Evolutionary conservation across 1,139 yeast genomes (phyloP).

Genomic region (Citeromyces siamensis): DNA sequence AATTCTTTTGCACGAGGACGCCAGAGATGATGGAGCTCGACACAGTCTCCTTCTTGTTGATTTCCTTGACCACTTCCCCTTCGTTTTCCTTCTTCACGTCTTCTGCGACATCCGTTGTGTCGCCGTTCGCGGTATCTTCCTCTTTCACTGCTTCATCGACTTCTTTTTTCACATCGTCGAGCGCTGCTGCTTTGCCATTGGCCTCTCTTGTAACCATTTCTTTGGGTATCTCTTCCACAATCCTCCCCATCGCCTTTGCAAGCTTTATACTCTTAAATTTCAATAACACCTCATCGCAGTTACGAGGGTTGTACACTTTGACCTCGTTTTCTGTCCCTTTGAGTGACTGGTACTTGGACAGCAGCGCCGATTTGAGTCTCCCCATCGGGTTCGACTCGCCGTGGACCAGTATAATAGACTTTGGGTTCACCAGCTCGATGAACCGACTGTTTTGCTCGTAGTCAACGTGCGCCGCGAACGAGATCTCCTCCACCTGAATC

Average conservation of each 20-base stretch:
- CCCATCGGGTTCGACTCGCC: conserved; percentile 99
- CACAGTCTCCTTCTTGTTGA: neutral
- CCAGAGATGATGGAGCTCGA: conserved; percentile 51
- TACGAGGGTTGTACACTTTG: conserved; percentile 86
- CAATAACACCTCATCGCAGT: conserved; percentile 69
- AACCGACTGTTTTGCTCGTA: conserved; percentile 87
- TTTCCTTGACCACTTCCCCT: neutral
- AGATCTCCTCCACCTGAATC: conserved; percentile 82
- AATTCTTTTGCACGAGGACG: conserved; percentile 82
- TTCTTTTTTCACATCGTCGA: conserved; percentile 16
- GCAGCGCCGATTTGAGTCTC: conserved; percentile 79
- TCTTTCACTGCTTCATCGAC: neutral
- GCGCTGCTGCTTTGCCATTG: conserved; percentile 12
- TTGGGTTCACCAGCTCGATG: conserved; percentile 79
- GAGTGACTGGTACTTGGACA: conserved; percentile 72
- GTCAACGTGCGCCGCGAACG: conserved; percentile 98
- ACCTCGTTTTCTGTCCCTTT: conserved; percentile 87
- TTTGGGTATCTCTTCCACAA: conserved; percentile 41
- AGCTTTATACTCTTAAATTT: conserved; percentile 75
- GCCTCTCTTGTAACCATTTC: conserved; percentile 11
- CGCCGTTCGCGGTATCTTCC: neutral
- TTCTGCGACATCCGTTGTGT: neutral
- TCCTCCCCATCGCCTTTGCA: conserved; percentile 74
- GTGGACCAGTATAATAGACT: conserved; percentile 78
- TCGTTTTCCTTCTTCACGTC: neutral